phyloP scores from a whole-genome alignment of 2,329 filamentous ascomycete genomes.

The Clonostachys rhizophaga region DNA sequence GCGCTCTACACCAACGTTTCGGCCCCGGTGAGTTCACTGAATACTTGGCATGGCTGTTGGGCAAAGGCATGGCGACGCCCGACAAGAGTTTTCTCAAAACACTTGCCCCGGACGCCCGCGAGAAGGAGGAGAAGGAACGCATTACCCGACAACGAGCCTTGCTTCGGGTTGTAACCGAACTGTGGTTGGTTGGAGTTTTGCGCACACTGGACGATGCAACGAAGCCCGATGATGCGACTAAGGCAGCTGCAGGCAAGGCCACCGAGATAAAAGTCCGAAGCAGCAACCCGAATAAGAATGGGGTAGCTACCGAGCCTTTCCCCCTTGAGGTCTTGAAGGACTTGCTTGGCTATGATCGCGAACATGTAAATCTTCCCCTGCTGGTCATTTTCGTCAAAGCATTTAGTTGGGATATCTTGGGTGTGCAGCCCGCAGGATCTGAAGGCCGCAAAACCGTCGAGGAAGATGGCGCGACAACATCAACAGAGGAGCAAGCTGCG shows the following conservation, averaged over 20 bases:
- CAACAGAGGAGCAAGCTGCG: constrained; percentile 42
- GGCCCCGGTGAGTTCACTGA: constrained; percentile 86
- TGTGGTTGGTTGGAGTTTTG: constrained; percentile 90
- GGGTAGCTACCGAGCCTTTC: constrained; percentile 79
- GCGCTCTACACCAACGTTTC: constrained; percentile 93
- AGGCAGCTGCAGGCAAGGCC: constrained; percentile 57
- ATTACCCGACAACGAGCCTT: constrained; percentile 80
- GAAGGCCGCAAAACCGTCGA: constrained; percentile 83
- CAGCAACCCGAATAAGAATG: constrained; percentile 45
- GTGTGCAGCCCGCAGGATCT: constrained; percentile 64
- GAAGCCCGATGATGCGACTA: constrained; percentile 58
- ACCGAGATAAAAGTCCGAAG: constrained; percentile 53
- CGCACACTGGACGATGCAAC: constrained; percentile 70
- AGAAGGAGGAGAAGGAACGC: constrained; percentile 94
- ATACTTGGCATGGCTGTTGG: constrained; percentile 87
- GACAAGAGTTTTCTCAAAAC: constrained; percentile 80
- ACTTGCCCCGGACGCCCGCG: constrained; percentile 74
- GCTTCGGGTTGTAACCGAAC: constrained; percentile 84
- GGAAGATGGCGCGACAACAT: constrained; percentile 67
- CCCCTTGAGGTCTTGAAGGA: constrained; percentile 98
- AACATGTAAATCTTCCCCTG: constrained; percentile 85
- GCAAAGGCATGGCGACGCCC: constrained; percentile 84
- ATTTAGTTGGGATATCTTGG: constrained; percentile 93
- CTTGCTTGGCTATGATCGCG: constrained; percentile 85
- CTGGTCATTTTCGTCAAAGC: constrained; percentile 95